Evolutionary conservation across 1,284 basidiomycete species (phyloP), one percentile per base, ranked within the genome.

Genomic region (Tylopilus orsonianus): DNA sequence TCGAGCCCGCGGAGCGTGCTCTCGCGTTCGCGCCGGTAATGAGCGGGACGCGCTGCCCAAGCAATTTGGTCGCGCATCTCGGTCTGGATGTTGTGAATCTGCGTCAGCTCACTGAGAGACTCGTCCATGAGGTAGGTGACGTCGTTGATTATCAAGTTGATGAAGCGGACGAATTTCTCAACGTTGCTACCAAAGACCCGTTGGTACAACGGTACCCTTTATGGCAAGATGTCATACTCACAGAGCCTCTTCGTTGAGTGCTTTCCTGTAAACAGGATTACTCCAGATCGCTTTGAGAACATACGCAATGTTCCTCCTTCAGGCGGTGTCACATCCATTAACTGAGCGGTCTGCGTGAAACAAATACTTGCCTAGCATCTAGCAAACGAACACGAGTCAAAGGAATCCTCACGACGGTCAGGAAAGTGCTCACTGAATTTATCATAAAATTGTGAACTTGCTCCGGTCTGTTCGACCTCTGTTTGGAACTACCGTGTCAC

Each of bases 61-160:
- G 76, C 69, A 4, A 70, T 78, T 34, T 75, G 71, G 65, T 93
- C 81, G 34, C 83, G 83, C 86, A 95, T 94, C 67, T 95, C 87
- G 0, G 73, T 72, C 67, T 97, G 89, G 46, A 97, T 86, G 40
- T 80, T 81, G 65, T 92, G 85, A 56, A 99, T 94, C 66, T 95
- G 91, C 6, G 84, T 76, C 42, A 99, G 76, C 60, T 95, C 90
- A 57, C 85, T 87, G 45, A 99, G 75, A 5, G 94, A 96, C 64
- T 99, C 97, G 66, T 99, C 96, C 74, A 99, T 85, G 52, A 99
- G 85, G 70, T 94, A 99, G 1, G 97, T 99, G 38, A 97, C 94
- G 64, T 99, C 97, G 78, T 97, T 98, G 78, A 99, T 97, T 81
- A 99, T 88, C 59, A 98, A 78, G 70, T 99, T 99, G 71, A 94